Evolutionary conservation across 805 yeast genomes (phyloP).

Genomic region (Wickerhamiella dianesei): DNA sequence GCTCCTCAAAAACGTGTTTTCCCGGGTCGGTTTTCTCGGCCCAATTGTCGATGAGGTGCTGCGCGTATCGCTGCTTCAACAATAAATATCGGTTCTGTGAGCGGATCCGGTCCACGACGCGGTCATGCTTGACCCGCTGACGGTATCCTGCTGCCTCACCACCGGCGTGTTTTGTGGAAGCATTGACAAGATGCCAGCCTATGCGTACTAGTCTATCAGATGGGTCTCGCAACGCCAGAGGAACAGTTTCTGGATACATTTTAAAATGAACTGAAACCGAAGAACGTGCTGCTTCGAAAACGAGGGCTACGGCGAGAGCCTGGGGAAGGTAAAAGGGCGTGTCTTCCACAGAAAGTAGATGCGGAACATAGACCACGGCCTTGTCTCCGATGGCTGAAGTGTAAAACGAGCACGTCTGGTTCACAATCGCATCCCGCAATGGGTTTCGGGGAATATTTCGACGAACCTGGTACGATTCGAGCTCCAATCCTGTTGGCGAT

Average conservation of each 20-base stretch:
- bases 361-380: conserved; percentile 66
- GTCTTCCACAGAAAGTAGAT: conserved; percentile 42
- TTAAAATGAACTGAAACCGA: conserved; percentile 59
- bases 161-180: conserved; percentile 68
- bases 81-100: conserved; percentile 74
- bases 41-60: conserved; percentile 66
- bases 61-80: conserved; percentile 71
- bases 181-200: conserved; percentile 63
- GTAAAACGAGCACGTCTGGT: conserved; percentile 64
- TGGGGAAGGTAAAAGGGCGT: conserved; percentile 86
- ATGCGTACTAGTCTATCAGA: conserved; percentile 61
- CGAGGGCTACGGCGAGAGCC: conserved; percentile 63
- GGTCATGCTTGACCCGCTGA: conserved; percentile 79
- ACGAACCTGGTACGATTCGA: conserved; percentile 40
- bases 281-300: conserved; percentile 29
- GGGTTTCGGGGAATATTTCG: conserved; percentile 88
- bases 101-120: conserved; percentile 64
- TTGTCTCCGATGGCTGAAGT: conserved; percentile 19
- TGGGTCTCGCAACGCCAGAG: conserved; percentile 6
- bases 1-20: conserved; percentile 92
- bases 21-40: conserved; percentile 88
- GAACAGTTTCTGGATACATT: conserved; percentile 34
- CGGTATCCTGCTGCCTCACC: conserved; percentile 79
- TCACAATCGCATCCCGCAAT: conserved; percentile 63
- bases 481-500: conserved; percentile 4